These are phyloP conservation scores for Starmerella sp. DNA, from an alignment of 805 yeast genomes.

Conservation along the genomic window DNA sequence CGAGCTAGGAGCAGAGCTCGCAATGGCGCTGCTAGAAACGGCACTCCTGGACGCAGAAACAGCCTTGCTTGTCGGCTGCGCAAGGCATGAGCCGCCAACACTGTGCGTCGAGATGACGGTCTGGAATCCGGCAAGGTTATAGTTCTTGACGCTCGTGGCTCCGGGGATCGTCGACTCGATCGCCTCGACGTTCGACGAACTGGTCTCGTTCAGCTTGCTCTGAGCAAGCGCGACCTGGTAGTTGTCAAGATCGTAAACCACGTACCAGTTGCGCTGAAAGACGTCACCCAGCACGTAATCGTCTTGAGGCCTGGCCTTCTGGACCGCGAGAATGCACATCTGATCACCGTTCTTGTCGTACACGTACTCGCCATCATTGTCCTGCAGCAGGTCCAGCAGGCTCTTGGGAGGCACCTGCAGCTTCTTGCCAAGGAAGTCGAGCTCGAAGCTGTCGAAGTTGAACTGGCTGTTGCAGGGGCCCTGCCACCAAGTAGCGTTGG, in stretches of 20 bases:
- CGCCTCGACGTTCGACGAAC: constrained; percentile 20
- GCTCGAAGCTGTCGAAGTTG: constrained; percentile 28
- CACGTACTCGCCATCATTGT: constrained; percentile 10
- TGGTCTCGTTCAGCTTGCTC: constrained; percentile 27
- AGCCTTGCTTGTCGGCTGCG: neutral
- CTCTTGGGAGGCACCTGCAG: constrained; percentile 35
- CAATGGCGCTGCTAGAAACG: no score
- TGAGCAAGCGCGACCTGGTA: constrained; percentile 48
- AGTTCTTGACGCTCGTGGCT: constrained; percentile 13
- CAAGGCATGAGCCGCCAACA: neutral
- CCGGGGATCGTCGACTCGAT: constrained; percentile 14
- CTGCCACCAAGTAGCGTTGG: constrained; percentile 27
- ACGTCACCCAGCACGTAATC: constrained; percentile 50
- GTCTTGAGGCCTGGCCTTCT: constrained; percentile 24
- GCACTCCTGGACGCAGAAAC: neutral
- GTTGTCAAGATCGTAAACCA: constrained; percentile 55
- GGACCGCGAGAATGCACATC: constrained; percentile 19
- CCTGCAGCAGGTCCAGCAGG: constrained; percentile 7
- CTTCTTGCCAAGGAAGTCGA: constrained; percentile 43
- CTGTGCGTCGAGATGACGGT: neutral
- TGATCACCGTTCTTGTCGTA: constrained; percentile 10
- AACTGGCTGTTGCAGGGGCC: constrained; percentile 28
- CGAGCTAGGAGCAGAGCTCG: no score
- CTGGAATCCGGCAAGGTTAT: neutral
- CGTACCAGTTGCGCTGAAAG: constrained; percentile 52